Evolutionary conservation across 164 flowering plant species (phyloP).

Genomic region (Paratinospora sagittata): DNA sequence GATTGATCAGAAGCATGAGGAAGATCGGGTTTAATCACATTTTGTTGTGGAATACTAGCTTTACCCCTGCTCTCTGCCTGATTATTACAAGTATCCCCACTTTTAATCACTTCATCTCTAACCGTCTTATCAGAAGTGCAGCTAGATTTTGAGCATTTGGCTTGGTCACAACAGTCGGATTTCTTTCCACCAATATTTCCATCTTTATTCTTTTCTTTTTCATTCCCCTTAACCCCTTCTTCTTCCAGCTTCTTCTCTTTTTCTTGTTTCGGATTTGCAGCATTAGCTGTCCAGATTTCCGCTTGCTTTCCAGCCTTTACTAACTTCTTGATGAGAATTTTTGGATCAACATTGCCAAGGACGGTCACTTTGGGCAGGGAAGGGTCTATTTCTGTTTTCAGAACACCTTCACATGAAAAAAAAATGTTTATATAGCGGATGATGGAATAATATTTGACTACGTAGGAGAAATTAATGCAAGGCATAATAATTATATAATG

Average conservation of each 20-base stretch:
- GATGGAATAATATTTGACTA: too few species aligned
- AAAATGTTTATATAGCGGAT: too few species aligned
- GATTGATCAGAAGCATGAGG: slow-evolving; percentile 2
- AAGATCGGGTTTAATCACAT: neutral
- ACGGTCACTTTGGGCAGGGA: slow-evolving; percentile 41
- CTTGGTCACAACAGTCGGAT: slow-evolving; percentile 13
- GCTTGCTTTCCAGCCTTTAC: slow-evolving; percentile 42
- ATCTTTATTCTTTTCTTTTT: slow-evolving; percentile 5
- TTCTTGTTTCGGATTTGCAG: slow-evolving; percentile 12
- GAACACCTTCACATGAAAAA: slow-evolving; percentile 42
- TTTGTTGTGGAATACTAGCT: neutral
- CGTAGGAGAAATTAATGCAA: too few species aligned
- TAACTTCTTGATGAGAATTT: slow-evolving; percentile 38
- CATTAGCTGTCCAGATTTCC: slow-evolving; percentile 39
- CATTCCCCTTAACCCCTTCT: slow-evolving; percentile 6
- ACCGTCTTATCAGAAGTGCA: neutral
- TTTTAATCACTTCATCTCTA: slow-evolving; percentile 11
- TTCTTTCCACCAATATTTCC: slow-evolving; percentile 17
- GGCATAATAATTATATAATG: too few species aligned
- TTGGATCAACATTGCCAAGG: slow-evolving; percentile 40
- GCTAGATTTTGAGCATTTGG: slow-evolving; percentile 15
- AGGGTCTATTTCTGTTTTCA: slow-evolving; percentile 35
- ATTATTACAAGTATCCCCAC: slow-evolving; percentile 9
- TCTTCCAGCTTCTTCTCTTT: slow-evolving; percentile 21
- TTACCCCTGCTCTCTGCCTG: slow-evolving; percentile 9